These are phyloP conservation scores for Lactuca sativa DNA, from an alignment of 129 eudicot genomes.

Conservation along the genomic window DNA sequence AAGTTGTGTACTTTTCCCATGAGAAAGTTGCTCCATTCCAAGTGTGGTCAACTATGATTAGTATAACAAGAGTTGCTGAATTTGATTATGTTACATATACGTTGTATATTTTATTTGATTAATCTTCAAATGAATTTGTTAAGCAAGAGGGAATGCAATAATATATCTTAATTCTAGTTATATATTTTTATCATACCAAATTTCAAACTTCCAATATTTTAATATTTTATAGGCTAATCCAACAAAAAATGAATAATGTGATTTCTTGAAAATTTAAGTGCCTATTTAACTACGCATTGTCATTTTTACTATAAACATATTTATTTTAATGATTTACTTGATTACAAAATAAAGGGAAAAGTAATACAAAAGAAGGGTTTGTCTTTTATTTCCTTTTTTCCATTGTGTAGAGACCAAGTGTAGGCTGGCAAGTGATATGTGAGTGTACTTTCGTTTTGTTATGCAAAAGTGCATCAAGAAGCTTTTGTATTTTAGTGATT, in stretches of 20 bases:
- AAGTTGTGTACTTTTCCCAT: conserved; percentile 24
- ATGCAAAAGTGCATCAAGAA: conserved; percentile 21
- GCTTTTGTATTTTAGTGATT: conserved; percentile 26
- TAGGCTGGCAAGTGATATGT: conserved; percentile 18
- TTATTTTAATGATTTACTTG: too few relatives aligned
- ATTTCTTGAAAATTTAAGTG: too few relatives aligned
- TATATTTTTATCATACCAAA: too few relatives aligned
- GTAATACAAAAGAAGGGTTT: not conserved
- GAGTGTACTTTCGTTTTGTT: conserved; percentile 23
- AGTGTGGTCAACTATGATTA: conserved; percentile 27
- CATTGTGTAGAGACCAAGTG: conserved; percentile 9
- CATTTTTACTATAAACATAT: too few relatives aligned
- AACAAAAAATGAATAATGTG: too few relatives aligned
- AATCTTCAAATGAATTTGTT: not conserved
- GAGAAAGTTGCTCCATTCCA: conserved; percentile 8
- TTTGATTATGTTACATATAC: not conserved
- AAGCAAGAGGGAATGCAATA: not conserved
- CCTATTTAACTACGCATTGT: not conserved
- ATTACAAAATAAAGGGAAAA: not conserved
- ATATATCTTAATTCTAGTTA: too few relatives aligned
- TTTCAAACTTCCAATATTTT: too few relatives aligned
- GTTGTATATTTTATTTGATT: not conserved
- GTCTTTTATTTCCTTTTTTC: conserved; percentile 13
- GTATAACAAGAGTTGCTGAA: not conserved
- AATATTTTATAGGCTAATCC: not conserved